phyloP scores from a whole-genome alignment of 2,329 filamentous ascomycete species.

The Aspergillus eucalypticola region DNA sequence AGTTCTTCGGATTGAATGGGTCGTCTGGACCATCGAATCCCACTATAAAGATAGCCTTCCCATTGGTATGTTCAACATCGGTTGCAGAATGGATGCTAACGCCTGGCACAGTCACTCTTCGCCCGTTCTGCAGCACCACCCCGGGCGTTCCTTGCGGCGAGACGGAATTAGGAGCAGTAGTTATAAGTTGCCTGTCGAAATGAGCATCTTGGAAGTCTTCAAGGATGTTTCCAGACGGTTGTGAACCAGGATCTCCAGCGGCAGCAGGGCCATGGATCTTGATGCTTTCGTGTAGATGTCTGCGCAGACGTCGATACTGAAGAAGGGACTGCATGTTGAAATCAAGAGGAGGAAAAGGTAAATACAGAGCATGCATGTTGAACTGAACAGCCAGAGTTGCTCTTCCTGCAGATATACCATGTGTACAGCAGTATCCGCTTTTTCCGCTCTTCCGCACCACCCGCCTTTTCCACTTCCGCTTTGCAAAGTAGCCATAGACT shows the following conservation, averaged over 20 bases:
- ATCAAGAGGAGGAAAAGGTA: not conserved
- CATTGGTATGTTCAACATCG: not conserved
- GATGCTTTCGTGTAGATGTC: conserved; percentile 8
- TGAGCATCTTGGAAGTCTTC: not conserved
- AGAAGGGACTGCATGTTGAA: conserved; percentile 28
- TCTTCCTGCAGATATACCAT: not conserved
- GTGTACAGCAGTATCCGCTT: not conserved
- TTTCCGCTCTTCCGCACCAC: conserved; percentile 2
- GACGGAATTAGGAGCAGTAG: not conserved
- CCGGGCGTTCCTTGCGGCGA: not conserved
- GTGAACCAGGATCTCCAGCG: conserved; percentile 4
- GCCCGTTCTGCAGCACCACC: not conserved
- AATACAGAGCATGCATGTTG: not conserved
- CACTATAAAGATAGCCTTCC: not conserved
- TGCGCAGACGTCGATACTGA: conserved; percentile 27
- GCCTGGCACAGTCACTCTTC: not conserved
- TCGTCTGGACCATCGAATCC: conserved; percentile 32
- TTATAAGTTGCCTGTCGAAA: not conserved
- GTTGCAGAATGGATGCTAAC: not conserved
- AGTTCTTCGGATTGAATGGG: conserved; percentile 49
- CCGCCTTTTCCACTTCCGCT: conserved; percentile 9
- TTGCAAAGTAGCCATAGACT: not conserved
- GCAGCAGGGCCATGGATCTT: conserved; percentile 5
- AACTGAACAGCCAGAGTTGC: not conserved
- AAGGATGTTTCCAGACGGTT: conserved; percentile 3